These are phyloP conservation scores for Sherardia arvensis DNA, from an alignment of 257 asterid genomes.

Conservation along the genomic window DNA sequence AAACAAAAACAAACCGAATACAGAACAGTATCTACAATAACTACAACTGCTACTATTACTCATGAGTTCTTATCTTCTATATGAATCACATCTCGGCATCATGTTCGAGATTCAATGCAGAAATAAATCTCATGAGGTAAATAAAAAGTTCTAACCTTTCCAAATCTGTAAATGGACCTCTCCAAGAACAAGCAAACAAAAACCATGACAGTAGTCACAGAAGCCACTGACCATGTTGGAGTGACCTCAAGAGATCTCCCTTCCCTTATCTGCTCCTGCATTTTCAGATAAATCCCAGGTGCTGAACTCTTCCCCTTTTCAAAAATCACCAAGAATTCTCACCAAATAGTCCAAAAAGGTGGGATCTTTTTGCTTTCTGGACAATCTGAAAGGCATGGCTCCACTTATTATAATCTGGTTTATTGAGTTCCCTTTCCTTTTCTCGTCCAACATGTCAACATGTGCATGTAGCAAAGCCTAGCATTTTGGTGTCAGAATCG, in stretches of 20 bases:
- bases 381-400: neutral
- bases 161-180: slow-evolving; percentile 77
- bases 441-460: slow-evolving; percentile 9
- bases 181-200: slow-evolving; percentile 70
- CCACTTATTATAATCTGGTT: slow-evolving; percentile 11
- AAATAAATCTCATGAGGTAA: neutral
- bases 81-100: neutral
- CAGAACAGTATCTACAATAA: neutral
- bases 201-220: slow-evolving; percentile 84
- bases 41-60: neutral
- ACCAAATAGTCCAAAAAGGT: slow-evolving; percentile 28
- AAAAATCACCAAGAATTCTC: neutral
- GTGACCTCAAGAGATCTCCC: slow-evolving; percentile 86
- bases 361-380: slow-evolving; percentile 6
- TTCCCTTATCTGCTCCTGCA: slow-evolving; percentile 50
- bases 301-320: neutral
- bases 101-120: neutral
- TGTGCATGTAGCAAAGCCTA: neutral
- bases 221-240: slow-evolving; percentile 96
- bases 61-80: no score
- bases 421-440: neutral
- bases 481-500: neutral
- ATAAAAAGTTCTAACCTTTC: slow-evolving; percentile 40
- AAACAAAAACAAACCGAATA: neutral
- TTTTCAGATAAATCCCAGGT: slow-evolving; percentile 9